Conservation (phyloP, 345 rosid genomes). For the Arabis alpina region DNA sequence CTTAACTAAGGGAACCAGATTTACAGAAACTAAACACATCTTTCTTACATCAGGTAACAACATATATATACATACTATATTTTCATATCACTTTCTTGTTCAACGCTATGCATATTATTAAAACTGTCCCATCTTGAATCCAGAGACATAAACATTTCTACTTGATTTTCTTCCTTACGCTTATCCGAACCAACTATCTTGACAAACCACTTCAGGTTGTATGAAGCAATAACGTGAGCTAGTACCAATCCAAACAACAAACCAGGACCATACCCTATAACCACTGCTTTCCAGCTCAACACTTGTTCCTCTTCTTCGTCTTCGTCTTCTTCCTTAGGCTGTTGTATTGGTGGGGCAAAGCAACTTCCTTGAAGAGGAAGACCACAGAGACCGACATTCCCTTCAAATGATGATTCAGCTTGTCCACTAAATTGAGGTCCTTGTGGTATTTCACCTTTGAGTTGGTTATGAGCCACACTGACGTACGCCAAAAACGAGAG, state of each 20-base stretch:
- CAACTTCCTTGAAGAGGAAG: slow-evolving; percentile 20
- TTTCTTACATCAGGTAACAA: slow-evolving; percentile 13
- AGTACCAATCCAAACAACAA: slow-evolving; percentile 14
- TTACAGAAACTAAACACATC: slow-evolving; percentile 1
- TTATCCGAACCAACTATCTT: slow-evolving; percentile 22
- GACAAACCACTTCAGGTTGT: slow-evolving; percentile 1
- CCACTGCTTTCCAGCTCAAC: slow-evolving; percentile 23
- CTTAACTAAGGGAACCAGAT: too few relatives aligned
- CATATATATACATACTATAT: slow-evolving; percentile 4
- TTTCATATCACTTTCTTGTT: slow-evolving; percentile 14
- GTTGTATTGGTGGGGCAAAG: slow-evolving; percentile 14
- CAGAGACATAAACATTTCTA: slow-evolving; percentile 28
- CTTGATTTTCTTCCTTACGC: slow-evolving; percentile 18
- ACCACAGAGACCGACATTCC: slow-evolving; percentile 30
- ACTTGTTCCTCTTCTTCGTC: slow-evolving; percentile 29
- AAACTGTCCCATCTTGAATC: slow-evolving; percentile 39
- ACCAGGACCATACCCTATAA: slow-evolving; percentile 27
- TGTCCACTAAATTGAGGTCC: slow-evolving; percentile 18
- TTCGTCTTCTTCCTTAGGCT: slow-evolving; percentile 13
- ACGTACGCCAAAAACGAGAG: slow-evolving; percentile 1
- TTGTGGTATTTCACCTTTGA: slow-evolving; percentile 23
- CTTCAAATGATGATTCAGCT: slow-evolving; percentile 15
- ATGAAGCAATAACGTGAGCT: slow-evolving; percentile 22
- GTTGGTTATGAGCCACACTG: slow-evolving; percentile 16
- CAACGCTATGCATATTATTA: neutral